Evolutionary conservation across 345 rosid species (phyloP), one percentile per base, ranked within the genome.

Genomic region (Camelina sativa): DNA sequence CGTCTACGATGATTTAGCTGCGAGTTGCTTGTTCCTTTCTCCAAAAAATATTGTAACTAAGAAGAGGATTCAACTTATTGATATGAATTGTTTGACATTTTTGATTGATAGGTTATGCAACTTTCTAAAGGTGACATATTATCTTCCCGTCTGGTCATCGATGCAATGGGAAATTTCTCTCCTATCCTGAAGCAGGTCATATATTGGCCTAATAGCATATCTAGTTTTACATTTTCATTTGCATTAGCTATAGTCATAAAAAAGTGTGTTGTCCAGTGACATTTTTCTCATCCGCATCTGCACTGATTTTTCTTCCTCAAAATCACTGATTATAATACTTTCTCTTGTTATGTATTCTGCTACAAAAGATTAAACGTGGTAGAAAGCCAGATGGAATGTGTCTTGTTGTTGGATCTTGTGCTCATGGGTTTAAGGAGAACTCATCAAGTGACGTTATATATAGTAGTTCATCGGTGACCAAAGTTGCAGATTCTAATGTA

Each of bases 151-250:
- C 89, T 94, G 22, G 81, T 91, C 55, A 80, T 91, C 28, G 98
- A 94, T 82, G 96, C 97, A 56, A 94, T 91, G 91, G 98, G 98
- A 59, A 94, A 91, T 77, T 91, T 94, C 77, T 94, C 98, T 51
- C 98, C 96, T 41, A 84, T 94, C 22, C 84, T 91, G 68, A 94
- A 82, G 82, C 98, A 94, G 98, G 98, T 88, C 53, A 54, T 60
- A 19, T 69, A 46, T 44, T 69, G 59, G 34, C 30, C 58, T 52
- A 30, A 30, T 9, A 50, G 44, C 52, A 25, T 65, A 22, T 38
- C 53, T 17, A 19, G 2, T 11, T 61, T 19, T 20, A 52, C 55
- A 43, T 9, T 25, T 47, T 28, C 13, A 19, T 48, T 50, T 22
- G 9, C 41, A 47, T 19, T 11, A 46, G 28, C n/a, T n/a, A 34